These are phyloP conservation scores for Vaccinium corymbosum DNA, from an alignment of 148 eudicot genomes.

Conservation along the genomic window DNA sequence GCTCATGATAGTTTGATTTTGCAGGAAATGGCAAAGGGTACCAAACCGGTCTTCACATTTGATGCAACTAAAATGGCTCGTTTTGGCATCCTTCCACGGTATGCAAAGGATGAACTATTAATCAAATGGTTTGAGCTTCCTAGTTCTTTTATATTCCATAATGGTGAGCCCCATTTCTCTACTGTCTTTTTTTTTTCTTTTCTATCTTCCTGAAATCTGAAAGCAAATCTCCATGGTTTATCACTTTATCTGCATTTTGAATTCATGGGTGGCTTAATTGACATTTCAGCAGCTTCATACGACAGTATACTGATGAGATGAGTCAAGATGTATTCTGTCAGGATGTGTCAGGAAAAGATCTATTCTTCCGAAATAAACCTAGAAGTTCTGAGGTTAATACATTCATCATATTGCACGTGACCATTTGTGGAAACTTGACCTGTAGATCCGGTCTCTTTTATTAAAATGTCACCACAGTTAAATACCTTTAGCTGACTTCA, in stretches of 20 bases:
- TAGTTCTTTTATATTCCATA: constrained; percentile 93
- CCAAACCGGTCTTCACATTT: constrained; percentile 57
- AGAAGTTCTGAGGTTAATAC: not conserved
- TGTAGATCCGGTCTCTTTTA: no score
- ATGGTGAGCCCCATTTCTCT: constrained; percentile 49
- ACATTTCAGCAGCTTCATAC: not conserved
- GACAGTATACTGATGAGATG: not conserved
- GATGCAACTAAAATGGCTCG: constrained; percentile 78
- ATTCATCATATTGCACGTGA: not conserved
- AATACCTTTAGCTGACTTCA: not conserved
- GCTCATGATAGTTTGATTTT: constrained; percentile 11
- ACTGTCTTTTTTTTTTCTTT: not conserved
- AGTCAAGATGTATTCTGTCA: not conserved
- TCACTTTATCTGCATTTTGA: not conserved
- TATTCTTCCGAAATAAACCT: not conserved
- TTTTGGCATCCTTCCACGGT: constrained; percentile 90
- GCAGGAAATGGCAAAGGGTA: constrained; percentile 93
- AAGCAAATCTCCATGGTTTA: not conserved
- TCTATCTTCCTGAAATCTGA: not conserved
- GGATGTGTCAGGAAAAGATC: not conserved
- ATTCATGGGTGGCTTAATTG: not conserved
- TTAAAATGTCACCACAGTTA: no score
- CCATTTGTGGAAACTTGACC: no score
- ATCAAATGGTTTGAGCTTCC: constrained; percentile 99
- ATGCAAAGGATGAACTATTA: constrained; percentile 78